These are phyloP conservation scores for Cryphonectria japonica DNA, from an alignment of 2,329 filamentous ascomycete species.

Conservation along the genomic window DNA sequence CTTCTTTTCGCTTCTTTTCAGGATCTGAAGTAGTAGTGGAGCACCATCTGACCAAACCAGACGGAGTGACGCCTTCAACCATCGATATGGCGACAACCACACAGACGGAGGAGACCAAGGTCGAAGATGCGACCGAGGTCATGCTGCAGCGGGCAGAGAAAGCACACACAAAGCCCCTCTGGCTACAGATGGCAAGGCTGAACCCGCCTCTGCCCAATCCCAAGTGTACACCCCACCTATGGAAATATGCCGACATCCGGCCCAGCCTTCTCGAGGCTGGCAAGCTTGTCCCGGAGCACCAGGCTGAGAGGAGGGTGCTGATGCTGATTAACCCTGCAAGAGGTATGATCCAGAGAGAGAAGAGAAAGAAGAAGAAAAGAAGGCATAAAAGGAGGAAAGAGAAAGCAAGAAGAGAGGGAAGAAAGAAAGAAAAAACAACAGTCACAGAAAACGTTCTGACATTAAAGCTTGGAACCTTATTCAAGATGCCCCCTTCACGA, in stretches of 20 bases:
- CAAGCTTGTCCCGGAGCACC: slow-evolving; percentile 24
- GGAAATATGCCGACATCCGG: slow-evolving; percentile 39
- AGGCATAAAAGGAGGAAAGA: background rate
- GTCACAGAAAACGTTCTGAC: background rate
- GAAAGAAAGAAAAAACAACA: no score
- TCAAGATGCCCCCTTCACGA: slow-evolving; percentile 55
- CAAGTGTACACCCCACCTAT: slow-evolving; percentile 40
- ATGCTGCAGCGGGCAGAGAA: slow-evolving; percentile 23
- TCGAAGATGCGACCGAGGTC: slow-evolving; percentile 22
- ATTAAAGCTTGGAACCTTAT: slow-evolving; percentile 1
- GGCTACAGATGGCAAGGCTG: slow-evolving; percentile 48
- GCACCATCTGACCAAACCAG: background rate
- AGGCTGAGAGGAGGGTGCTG: slow-evolving; percentile 46
- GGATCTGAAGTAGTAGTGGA: background rate
- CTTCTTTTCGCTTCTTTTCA: background rate
- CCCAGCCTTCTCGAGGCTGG: slow-evolving; percentile 37
- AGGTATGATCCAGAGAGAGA: slow-evolving; percentile 30
- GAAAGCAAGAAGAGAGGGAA: background rate
- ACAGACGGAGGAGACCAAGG: slow-evolving; percentile 13
- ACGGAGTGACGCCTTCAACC: slow-evolving; percentile 3
- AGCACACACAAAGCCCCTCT: slow-evolving; percentile 42
- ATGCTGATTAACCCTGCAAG: slow-evolving; percentile 47
- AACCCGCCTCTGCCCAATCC: slow-evolving; percentile 51
- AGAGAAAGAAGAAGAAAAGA: background rate
- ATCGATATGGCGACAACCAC: slow-evolving; percentile 25